Base-by-base conservation (phyloP, 192 early-diverging fungal genomes). In the Dissophora ornata region DNA sequence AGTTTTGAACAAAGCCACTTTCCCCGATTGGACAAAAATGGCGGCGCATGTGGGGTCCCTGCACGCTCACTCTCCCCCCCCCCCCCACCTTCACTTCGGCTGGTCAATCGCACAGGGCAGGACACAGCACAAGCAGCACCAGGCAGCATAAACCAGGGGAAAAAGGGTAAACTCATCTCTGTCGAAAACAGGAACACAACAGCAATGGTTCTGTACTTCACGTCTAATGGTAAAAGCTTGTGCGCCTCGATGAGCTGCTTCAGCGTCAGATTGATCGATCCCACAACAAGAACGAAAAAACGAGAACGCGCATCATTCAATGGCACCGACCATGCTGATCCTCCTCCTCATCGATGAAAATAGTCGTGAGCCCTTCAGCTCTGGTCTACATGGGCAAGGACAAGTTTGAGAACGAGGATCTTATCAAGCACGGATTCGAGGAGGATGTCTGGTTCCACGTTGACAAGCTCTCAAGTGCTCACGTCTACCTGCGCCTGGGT, bases 381-480 rank as follows among this genome's bases (percentile, higher is more conserved):
- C 78, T 81, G 25, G 90, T 99, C 36, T 99, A 97, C 74, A 97
- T 99, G 95, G 97, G 97, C 62, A 97, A 94, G 79, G 96, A 99
- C 85, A 98, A 97, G 81, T 96, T 89, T 77, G 97, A 99, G 81
- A 99, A 97, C 85, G 96, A 96, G 55, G 96, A 97, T 24, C 80
- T 98, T 42, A 98, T 98, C 48, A 96, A 95, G 69, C 88, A 97
- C 79, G 97, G 95, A 19, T 98, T 92, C 83, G 91, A 92, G 26
- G 90, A 97, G 73, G 97, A 97, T 73, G 93, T 97, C 24, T 94
- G 94, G 92, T 99, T 99, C 79, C 97, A 99, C 83, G 96, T 94
- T 18, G 96, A 98, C 83, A 98, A 98, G 85, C 87, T 98, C 18
- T 96, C 95, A 6, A 94, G 93, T 51, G 98, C 98, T 5, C 98